phyloP scores from a whole-genome alignment of 208 protist genomes.

The Naegleria gruberi region DNA sequence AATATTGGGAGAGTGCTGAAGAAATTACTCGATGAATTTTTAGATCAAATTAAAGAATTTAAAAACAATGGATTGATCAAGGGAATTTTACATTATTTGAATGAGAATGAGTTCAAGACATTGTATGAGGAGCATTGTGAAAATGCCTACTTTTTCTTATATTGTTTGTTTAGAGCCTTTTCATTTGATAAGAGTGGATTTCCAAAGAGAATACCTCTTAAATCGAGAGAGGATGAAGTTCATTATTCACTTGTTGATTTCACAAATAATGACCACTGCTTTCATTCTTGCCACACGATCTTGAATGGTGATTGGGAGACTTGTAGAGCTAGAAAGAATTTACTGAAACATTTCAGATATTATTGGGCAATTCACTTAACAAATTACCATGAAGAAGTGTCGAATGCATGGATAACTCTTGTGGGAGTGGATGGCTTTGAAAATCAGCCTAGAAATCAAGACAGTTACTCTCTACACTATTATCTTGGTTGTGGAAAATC shows the following conservation, averaged over 20 bases:
- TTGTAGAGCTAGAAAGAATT: background rate
- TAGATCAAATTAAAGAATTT: no score
- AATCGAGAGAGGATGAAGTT: background rate
- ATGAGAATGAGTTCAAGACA: no score
- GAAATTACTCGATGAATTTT: no score
- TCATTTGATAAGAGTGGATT: background rate
- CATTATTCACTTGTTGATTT: background rate
- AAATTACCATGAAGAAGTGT: background rate
- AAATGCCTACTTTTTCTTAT: no score
- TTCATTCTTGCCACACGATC: background rate
- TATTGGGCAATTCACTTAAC: background rate
- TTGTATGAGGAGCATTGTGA: no score
- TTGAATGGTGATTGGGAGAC: background rate
- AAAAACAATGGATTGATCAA: no score
- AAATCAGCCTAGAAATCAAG: background rate
- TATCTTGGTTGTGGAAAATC: background rate
- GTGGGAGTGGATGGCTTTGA: background rate
- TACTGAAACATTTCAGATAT: background rate
- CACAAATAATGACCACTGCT: background rate
- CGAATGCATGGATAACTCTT: background rate
- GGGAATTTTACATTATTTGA: no score
- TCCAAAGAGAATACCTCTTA: background rate
- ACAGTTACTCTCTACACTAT: background rate
- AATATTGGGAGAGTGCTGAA: no score
- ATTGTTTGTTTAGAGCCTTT: background rate